A percentile compares a stretch with the other conserved stretches of the same genome.
These are phyloP conservation scores for Colletotrichum aenigma DNA, from an alignment of 2,329 filamentous ascomycete genomes.

Conservation along the genomic window DNA sequence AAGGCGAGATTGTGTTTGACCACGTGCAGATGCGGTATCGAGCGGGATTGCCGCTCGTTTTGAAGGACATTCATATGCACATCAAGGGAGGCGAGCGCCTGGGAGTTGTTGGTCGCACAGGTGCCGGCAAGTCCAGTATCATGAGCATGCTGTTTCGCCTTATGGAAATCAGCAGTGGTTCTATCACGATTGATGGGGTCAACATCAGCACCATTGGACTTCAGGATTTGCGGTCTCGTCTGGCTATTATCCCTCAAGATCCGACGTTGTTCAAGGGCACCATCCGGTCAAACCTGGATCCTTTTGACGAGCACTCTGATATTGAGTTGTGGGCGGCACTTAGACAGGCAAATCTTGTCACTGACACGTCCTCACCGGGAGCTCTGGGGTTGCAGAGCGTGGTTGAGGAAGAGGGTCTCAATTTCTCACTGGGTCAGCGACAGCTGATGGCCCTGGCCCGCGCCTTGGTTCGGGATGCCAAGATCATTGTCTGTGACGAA, in stretches of 20 bases:
- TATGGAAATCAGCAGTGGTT: slow-evolving; percentile 68
- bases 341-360: slow-evolving; percentile 60
- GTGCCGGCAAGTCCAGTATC: neutral
- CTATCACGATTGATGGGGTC: slow-evolving; percentile 72
- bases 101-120: slow-evolving; percentile 72
- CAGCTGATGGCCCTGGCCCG: slow-evolving; percentile 68
- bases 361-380: slow-evolving; percentile 38
- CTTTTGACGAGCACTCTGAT: slow-evolving; percentile 73
- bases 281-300: slow-evolving; percentile 48
- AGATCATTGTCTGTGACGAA: slow-evolving; percentile 73
- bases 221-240: slow-evolving; percentile 68
- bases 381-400: slow-evolving; percentile 59
- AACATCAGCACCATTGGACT: slow-evolving; percentile 76
- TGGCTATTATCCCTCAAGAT: slow-evolving; percentile 71
- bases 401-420: slow-evolving; percentile 67
- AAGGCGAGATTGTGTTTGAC: slow-evolving; percentile 78
- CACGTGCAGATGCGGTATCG: slow-evolving; percentile 81
- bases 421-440: slow-evolving; percentile 24
- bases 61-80: slow-evolving; percentile 51
- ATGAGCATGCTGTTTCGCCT: slow-evolving; percentile 74
- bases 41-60: slow-evolving; percentile 71
- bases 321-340: slow-evolving; percentile 55
- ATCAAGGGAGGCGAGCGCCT: slow-evolving; percentile 73
- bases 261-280: slow-evolving; percentile 83
- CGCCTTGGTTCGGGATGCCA: slow-evolving; percentile 65